Percentiles rank a stretch among this genome's conserved stretches.
phyloP scores from a whole-genome alignment of 2,329 filamentous ascomycete species.

The Fusarium piperis region DNA sequence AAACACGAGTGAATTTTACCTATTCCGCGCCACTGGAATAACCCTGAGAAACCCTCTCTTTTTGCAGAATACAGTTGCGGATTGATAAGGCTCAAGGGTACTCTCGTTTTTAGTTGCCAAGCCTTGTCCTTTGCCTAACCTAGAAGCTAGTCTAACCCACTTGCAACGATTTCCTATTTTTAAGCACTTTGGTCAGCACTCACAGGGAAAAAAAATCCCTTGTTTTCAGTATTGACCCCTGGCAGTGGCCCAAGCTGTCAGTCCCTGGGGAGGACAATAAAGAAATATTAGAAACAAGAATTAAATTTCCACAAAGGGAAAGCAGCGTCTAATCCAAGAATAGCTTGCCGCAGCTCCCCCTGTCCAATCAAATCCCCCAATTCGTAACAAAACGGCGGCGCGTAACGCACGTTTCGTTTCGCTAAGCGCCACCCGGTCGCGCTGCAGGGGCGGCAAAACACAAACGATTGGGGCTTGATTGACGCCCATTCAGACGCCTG shows the following conservation, averaged over 20 bases:
- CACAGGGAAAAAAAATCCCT: not conserved
- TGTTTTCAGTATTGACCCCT: not conserved
- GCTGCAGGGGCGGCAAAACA: constrained; percentile 18
- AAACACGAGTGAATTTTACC: accelerated
- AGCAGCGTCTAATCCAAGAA: not conserved
- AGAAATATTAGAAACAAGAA: not conserved
- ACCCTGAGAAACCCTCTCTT: not conserved
- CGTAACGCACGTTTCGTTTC: constrained; percentile 39
- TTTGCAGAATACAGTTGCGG: not conserved
- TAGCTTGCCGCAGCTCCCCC: not conserved
- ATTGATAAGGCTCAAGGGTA: not conserved
- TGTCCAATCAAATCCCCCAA: not conserved
- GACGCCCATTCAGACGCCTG: constrained; percentile 16
- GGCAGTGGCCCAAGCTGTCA: not conserved
- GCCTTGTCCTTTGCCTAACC: no score
- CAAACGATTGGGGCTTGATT: constrained; percentile 34
- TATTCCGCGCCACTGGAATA: accelerated
- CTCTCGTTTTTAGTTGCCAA: not conserved
- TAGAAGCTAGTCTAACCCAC: not conserved
- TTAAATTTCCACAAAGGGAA: not conserved
- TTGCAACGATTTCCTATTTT: not conserved
- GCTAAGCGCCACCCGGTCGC: constrained; percentile 30
- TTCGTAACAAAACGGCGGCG: not conserved
- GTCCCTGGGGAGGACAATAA: not conserved
- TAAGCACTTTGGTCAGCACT: not conserved